These are phyloP conservation scores for Pichia cephalocereana DNA, from an alignment of 805 yeast genomes.

Conservation along the genomic window DNA sequence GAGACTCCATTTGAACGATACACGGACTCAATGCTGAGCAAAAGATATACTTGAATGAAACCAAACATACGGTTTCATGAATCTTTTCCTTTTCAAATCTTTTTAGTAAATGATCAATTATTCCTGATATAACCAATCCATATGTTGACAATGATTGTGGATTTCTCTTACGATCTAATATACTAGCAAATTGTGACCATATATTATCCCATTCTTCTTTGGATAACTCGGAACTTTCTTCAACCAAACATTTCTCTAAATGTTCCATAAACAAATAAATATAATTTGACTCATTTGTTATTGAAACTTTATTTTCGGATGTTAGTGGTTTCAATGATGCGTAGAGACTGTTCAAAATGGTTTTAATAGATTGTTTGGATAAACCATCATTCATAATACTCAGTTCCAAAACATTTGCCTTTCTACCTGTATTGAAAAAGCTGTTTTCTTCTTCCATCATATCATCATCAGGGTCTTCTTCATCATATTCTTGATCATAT, in stretches of 20 bases:
- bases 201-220: slow-evolving; percentile 25
- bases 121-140: slow-evolving; percentile 64
- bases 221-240: slow-evolving; percentile 10
- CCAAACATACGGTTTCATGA: slow-evolving; percentile 25
- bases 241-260: slow-evolving; percentile 18
- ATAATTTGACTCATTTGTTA: too few relatives aligned
- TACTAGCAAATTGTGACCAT: slow-evolving; percentile 31
- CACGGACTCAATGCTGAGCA: slow-evolving; percentile 24
- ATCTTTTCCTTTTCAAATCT: slow-evolving; percentile 26
- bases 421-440: neutral
- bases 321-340: too few relatives aligned
- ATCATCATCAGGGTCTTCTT: slow-evolving; percentile 12
- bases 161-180: neutral
- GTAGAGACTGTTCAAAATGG: neutral
- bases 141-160: slow-evolving; percentile 48
- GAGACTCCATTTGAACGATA: slow-evolving; percentile 23
- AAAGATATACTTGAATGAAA: slow-evolving; percentile 37
- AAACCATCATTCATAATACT: slow-evolving; percentile 12
- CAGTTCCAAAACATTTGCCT: too few relatives aligned
- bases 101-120: slow-evolving; percentile 35
- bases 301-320: too few relatives aligned
- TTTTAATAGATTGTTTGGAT: slow-evolving; percentile 1
- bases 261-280: too few relatives aligned
- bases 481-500: slow-evolving; percentile 12
- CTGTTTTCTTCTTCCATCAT: neutral